phyloP scores from a whole-genome alignment of 176 grass and related monocot genomes.

The Alopecurus myosuroides region DNA sequence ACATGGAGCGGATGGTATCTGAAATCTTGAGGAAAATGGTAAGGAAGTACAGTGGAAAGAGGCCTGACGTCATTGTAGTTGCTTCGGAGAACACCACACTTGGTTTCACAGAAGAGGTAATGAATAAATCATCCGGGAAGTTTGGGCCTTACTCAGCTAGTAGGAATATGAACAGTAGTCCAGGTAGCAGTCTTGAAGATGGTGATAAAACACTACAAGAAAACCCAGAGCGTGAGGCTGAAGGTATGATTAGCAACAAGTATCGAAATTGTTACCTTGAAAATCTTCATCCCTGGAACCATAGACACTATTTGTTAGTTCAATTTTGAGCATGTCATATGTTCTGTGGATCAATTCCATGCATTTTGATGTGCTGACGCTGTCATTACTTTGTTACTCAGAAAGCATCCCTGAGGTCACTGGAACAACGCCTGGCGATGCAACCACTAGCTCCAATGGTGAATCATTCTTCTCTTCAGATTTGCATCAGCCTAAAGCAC shows the following conservation, averaged over 20 bases:
- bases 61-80: slow-evolving; percentile 78
- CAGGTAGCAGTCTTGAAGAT: slow-evolving; percentile 34
- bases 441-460: slow-evolving; percentile 40
- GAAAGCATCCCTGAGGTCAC: slow-evolving; percentile 29
- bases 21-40: slow-evolving; percentile 96
- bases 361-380: slow-evolving; percentile 1
- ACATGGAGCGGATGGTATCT: slow-evolving; percentile 88
- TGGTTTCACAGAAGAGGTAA: slow-evolving; percentile 46
- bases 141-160: slow-evolving; percentile 29
- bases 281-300: slow-evolving; percentile 7
- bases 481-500: slow-evolving; percentile 46
- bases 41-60: slow-evolving; percentile 91
- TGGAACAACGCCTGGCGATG: slow-evolving; percentile 28
- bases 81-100: slow-evolving; percentile 58
- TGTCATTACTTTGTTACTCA: slow-evolving; percentile 22
- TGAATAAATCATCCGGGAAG: slow-evolving; percentile 56
- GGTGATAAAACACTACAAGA: slow-evolving; percentile 33
- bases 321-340: slow-evolving; percentile 4
- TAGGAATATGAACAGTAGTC: slow-evolving; percentile 36
- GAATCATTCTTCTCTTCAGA: slow-evolving; percentile 58
- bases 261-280: not conserved
- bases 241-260: slow-evolving; percentile 47
- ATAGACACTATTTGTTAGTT: slow-evolving; percentile 8
- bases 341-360: not conserved
- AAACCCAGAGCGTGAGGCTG: slow-evolving; percentile 30